Evolutionary conservation across 2,329 filamentous ascomycete species (phyloP), one percentile per base, ranked within the genome.

Genomic region (Sporothrix pseudoabietina): DNA sequence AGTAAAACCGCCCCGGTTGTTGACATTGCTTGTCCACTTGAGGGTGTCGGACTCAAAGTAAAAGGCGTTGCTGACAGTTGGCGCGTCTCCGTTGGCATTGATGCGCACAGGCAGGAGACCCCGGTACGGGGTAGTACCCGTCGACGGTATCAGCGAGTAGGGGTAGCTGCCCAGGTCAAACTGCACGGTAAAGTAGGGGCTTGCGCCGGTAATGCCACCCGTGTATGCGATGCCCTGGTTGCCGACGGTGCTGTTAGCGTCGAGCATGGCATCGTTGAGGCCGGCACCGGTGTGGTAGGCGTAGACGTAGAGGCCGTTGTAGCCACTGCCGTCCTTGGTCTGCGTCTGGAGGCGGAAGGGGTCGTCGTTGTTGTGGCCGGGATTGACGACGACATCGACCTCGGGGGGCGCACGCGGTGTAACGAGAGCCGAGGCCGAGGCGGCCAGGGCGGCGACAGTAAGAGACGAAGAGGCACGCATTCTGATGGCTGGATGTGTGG

Each of bases 281-380:
- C 66, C 74, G 12, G 71, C 71, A 12, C 69, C 74, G 10, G 73
- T 74, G 69, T 75, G 63, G 69, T 74, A 73, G 12, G 68, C 44
- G 30, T 73, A 74, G n/a, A 74, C 66, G 30, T 72, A 73, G 55
- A 74, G 71, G 55, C 30, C 41, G 22, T 63, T 59, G 39, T 57
- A 71, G 16, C 10, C 39, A 1, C 16, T n/a, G 57, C 59, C 59
- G 7, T 44, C 2, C 52, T 70, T 73, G 68, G 69, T 9, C 49
- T 26, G 47, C 7, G 71, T 57, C 59, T 57, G 26, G 61, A 72
- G 71, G 49, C 30, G 22, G 35, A 72, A 70, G n/a, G 49, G 39
- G 3, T 19, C 19, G 16, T n/a, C 49, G 66, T 9, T 10, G 16
- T 44, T 12, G 22, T 16, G 59, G 19, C 35, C 35, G n/a, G 12